Base-by-base conservation (phyloP, 257 asterid genomes). In the Rauvolfia tetraphylla region DNA sequence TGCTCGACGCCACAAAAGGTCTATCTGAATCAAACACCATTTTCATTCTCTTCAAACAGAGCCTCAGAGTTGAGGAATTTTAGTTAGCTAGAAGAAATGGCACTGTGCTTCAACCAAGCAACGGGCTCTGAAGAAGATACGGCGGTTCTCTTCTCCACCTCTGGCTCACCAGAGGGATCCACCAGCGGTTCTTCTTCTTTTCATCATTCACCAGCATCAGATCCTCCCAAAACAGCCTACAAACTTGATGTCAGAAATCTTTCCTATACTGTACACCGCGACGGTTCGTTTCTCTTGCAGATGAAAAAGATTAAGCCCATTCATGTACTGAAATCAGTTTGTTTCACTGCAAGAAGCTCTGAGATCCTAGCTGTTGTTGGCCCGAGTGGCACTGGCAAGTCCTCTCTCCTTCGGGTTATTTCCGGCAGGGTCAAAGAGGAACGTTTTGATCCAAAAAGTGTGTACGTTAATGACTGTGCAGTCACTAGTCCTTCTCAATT, bases 381-480 rank as follows among this genome's bases (percentile, higher is more conserved):
- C 84, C 97, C 98, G 0, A 91, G 98, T 49, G 98, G 98, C 23
- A 91, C 98, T 0, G 98, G 97, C 11, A 93, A 91, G 78, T 93
- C 97, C 11, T 86, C 97, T 2, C 90, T 93, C 68, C 57, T 89
- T 46, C 84, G 91, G 77, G 79, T 86, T 5, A 84, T 91, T 22
- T 88, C 94, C 0, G 98, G 98, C 58, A 81, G 97, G 79, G 85
- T 88, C 27, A 83, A 70, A 39, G 83, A 88, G 68, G 78, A 44
- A 25, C 87, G 82, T 36, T 91, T 91, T 57, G 87, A 86, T 62
- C 87, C 88, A 17, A 87, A 81, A 59, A 86, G 83, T 74, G 81
- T 93, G 59, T 75, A 75, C 39, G 87, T 93, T 48, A 86, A 93
- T 49, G 88, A 79, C 41, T 66, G 74, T 36, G 75, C 79, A 4